phyloP scores from a whole-genome alignment of 1,139 yeast species.

The Geotrichum reessii region DNA sequence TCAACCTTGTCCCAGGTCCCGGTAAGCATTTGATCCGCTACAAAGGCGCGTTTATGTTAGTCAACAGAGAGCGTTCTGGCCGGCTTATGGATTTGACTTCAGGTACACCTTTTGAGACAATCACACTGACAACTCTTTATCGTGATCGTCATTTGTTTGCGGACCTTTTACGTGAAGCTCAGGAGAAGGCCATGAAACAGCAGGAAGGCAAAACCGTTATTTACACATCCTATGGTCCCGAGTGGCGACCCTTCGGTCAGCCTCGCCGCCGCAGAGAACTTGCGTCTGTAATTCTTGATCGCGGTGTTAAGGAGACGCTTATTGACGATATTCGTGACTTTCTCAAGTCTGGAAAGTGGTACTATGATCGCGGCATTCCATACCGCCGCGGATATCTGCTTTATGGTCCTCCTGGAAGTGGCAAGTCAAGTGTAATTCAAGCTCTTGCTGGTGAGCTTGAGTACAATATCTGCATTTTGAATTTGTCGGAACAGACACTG shows the following conservation, averaged over 20 bases:
- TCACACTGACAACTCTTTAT: slow-evolving; percentile 82
- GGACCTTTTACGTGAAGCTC: slow-evolving; percentile 79
- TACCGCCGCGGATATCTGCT: slow-evolving; percentile 90
- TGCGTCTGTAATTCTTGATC: slow-evolving; percentile 80
- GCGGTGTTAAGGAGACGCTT: slow-evolving; percentile 61
- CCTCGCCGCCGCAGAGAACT: slow-evolving; percentile 82
- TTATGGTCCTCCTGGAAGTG: slow-evolving; percentile 98
- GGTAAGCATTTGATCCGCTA: slow-evolving; percentile 86
- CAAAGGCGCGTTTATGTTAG: slow-evolving; percentile 82
- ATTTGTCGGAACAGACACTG: slow-evolving; percentile 80
- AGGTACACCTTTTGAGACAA: slow-evolving; percentile 95
- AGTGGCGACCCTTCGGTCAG: slow-evolving; percentile 97
- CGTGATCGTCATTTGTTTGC: slow-evolving; percentile 68
- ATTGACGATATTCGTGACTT: slow-evolving; percentile 75
- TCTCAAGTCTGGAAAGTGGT: slow-evolving; percentile 78
- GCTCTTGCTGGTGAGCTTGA: slow-evolving; percentile 96
- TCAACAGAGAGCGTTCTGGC: slow-evolving; percentile 85
- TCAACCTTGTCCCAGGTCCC: slow-evolving; percentile 95
- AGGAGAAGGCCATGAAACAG: slow-evolving; percentile 68
- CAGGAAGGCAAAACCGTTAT: slow-evolving; percentile 93
- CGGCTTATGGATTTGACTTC: slow-evolving; percentile 81
- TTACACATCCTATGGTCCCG: slow-evolving; percentile 95
- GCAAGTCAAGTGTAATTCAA: slow-evolving; percentile 92
- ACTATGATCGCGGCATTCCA: slow-evolving; percentile 92
- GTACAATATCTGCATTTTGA: slow-evolving; percentile 88